Conservation (phyloP, 805 yeast species). For the Wickerhamomyces tratensis region DNA sequence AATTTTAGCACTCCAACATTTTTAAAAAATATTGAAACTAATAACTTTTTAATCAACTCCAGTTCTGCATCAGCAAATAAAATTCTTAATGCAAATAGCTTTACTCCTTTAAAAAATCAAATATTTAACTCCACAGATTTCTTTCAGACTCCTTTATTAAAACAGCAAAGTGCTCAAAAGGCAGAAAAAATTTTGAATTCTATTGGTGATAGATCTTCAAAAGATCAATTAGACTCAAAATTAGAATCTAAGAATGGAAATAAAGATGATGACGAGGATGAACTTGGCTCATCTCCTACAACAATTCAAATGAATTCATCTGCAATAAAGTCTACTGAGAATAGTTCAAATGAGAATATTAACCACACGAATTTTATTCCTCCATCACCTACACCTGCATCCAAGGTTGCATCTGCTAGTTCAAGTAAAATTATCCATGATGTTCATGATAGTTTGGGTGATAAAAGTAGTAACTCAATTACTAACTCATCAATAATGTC, state of each 20-base stretch:
- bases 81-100: slow-evolving; percentile 5
- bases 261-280: not conserved
- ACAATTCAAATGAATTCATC: slow-evolving; percentile 19
- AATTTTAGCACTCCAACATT: slow-evolving; percentile 17
- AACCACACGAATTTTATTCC: slow-evolving; percentile 5
- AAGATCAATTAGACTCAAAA: too few species aligned
- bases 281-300: slow-evolving; percentile 15
- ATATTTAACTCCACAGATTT: slow-evolving; percentile 9
- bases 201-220: too few species aligned
- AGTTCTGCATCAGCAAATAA: not conserved
- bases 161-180: not conserved
- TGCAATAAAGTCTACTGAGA: slow-evolving; percentile 12
- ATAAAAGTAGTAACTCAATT: too few species aligned
- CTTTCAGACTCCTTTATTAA: slow-evolving; percentile 12
- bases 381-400: slow-evolving; percentile 17
- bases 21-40: slow-evolving; percentile 12
- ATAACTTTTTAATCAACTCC: not conserved
- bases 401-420: slow-evolving; percentile 2
- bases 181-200: too few species aligned
- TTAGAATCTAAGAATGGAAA: too few species aligned
- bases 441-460: too few species aligned
- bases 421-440: too few species aligned
- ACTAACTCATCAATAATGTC: too few species aligned
- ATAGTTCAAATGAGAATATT: not conserved
- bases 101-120: slow-evolving; percentile 18